Conservation (phyloP, 1,284 basidiomycete genomes). For the Ceratobasidium sp. region DNA sequence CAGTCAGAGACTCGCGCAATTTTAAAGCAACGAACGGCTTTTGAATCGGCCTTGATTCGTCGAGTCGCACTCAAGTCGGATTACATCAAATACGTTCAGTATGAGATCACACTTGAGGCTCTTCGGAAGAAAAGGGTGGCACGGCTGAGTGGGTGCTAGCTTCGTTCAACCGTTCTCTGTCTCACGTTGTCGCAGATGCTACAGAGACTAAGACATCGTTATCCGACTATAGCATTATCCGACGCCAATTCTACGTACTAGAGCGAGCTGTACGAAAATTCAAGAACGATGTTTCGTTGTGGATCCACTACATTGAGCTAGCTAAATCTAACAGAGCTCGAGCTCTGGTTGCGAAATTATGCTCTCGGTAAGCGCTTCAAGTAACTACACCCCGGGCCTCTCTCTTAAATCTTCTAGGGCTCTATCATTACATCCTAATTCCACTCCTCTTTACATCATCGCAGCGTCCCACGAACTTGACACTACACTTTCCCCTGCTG, state of each 20-base stretch:
- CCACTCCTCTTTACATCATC: constrained; percentile 85
- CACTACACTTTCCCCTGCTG: constrained; percentile 76
- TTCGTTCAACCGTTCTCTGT: not conserved
- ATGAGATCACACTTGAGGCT: constrained; percentile 91
- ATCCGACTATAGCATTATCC: constrained; percentile 86
- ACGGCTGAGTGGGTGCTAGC: constrained; percentile 73
- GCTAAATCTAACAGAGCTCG: constrained; percentile 86
- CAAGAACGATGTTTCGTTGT: constrained; percentile 87
- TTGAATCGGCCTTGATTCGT: constrained; percentile 88
- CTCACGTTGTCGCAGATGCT: constrained; percentile 61
- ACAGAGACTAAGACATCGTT: constrained; percentile 71
- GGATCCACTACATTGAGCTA: constrained; percentile 90
- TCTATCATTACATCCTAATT: constrained; percentile 87
- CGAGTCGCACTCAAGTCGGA: constrained; percentile 88
- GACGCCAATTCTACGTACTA: constrained; percentile 89
- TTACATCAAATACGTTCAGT: constrained; percentile 91
- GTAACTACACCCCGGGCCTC: not conserved
- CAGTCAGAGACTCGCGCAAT: constrained; percentile 88
- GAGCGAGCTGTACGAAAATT: constrained; percentile 92
- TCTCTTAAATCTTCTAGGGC: constrained; percentile 67
- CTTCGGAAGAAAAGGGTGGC: constrained; percentile 81
- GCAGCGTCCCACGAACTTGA: constrained; percentile 89
- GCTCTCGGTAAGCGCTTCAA: constrained; percentile 70
- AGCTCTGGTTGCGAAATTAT: constrained; percentile 83
- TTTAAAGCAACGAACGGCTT: constrained; percentile 85